These are phyloP conservation scores for Phragmites australis DNA, from an alignment of 176 grass and related monocot genomes.

Conservation along the genomic window DNA sequence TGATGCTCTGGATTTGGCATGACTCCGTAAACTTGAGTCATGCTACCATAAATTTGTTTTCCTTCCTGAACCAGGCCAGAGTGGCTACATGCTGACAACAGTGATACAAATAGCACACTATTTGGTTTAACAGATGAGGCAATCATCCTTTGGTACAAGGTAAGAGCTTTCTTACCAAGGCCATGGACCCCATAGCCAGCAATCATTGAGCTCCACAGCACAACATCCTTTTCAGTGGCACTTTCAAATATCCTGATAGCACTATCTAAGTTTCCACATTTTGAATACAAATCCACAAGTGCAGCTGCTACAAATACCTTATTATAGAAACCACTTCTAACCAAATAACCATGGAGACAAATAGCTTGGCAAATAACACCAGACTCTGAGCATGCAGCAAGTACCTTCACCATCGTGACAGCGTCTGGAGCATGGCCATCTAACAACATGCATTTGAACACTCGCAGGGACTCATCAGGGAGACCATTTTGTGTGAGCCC, in stretches of 20 bases:
- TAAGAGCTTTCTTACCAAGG: slow-evolving; percentile 51
- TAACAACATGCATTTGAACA: slow-evolving; percentile 55
- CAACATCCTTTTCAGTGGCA: slow-evolving; percentile 55
- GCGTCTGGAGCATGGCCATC: slow-evolving; percentile 49
- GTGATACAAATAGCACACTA: slow-evolving; percentile 45
- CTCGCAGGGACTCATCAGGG: slow-evolving; percentile 39
- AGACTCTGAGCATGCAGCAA: slow-evolving; percentile 45
- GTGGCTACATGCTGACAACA: slow-evolving; percentile 81
- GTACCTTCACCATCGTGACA: slow-evolving; percentile 64
- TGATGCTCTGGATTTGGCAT: slow-evolving; percentile 49
- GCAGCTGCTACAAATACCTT: slow-evolving; percentile 62
- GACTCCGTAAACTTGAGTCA: slow-evolving; percentile 51
- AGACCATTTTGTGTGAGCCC: slow-evolving; percentile 58
- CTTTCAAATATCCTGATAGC: slow-evolving; percentile 51
- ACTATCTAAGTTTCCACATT: slow-evolving; percentile 54
- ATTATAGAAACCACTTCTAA: slow-evolving; percentile 51
- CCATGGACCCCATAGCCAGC: slow-evolving; percentile 74
- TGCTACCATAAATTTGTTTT: slow-evolving; percentile 55
- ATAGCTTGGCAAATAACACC: slow-evolving; percentile 46
- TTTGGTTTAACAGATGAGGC: slow-evolving; percentile 54
- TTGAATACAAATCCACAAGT: slow-evolving; percentile 65
- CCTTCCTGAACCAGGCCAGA: slow-evolving; percentile 57
- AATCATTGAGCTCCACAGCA: slow-evolving; percentile 71
- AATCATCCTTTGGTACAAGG: slow-evolving; percentile 57
- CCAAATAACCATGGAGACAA: slow-evolving; percentile 63